A percentile compares a stretch with the other conserved stretches of the same genome.
Conservation (phyloP, 1,139 yeast genomes). For the Yamadazyma friedrichii region DNA sequence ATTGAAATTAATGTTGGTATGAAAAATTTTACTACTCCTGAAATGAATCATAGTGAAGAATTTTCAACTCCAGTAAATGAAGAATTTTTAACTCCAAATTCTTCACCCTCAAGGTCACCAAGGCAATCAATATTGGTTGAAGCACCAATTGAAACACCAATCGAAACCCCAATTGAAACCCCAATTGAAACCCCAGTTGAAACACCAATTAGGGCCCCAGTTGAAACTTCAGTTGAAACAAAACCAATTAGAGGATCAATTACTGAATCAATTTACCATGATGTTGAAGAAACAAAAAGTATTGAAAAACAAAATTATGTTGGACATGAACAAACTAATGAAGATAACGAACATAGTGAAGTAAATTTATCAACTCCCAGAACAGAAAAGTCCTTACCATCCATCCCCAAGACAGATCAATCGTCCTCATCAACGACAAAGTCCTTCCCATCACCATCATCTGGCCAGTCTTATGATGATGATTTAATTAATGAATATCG, state of each 20-base stretch:
- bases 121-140: not conserved
- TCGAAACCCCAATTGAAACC: no score
- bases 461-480: slow-evolving; percentile 8
- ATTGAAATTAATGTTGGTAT: not conserved
- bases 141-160: no score
- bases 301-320: no score
- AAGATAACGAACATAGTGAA: not conserved
- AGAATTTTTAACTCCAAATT: slow-evolving; percentile 6
- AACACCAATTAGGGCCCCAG: no score
- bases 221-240: no score
- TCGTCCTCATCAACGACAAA: slow-evolving; percentile 6
- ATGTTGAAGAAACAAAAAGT: not conserved
- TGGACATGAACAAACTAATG: not conserved
- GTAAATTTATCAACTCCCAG: not conserved
- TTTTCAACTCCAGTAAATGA: slow-evolving; percentile 7
- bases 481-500: slow-evolving; percentile 10
- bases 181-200: no score
- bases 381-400: no score
- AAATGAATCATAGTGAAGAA: slow-evolving; percentile 1
- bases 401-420: slow-evolving; percentile 1
- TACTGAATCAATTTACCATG: not conserved
- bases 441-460: slow-evolving; percentile 8
- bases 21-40: slow-evolving; percentile 1
- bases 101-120: slow-evolving; percentile 2
- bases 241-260: not conserved